Conservation (phyloP, 805 yeast genomes). For the Nakazawaea holstii region DNA sequence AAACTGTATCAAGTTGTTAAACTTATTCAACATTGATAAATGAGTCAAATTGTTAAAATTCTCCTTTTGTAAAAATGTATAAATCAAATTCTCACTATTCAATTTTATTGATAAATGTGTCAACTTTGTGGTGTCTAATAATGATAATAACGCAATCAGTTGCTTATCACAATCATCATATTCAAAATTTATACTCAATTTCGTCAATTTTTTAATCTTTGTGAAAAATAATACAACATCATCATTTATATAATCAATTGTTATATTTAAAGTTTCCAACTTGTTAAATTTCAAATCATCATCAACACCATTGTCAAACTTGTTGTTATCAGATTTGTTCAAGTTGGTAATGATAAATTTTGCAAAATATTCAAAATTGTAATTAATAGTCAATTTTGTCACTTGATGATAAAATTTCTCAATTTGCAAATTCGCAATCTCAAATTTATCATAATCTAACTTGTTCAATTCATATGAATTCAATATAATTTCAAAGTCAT, state of each 20-base stretch:
- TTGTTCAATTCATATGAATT: constrained; percentile 2
- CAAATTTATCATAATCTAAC: background rate
- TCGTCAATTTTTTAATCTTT: background rate
- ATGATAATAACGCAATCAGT: background rate
- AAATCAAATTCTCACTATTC: background rate
- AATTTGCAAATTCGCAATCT: background rate
- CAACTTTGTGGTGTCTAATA: background rate
- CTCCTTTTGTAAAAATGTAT: background rate
- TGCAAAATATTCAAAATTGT: constrained; percentile 3
- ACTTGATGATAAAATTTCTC: background rate
- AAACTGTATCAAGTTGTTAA: background rate
- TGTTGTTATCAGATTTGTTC: too few relatives aligned
- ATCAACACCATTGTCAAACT: too few relatives aligned
- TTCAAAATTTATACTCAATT: background rate
- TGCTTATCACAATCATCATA: background rate
- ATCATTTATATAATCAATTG: background rate
- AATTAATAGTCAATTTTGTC: background rate
- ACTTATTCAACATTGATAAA: background rate
- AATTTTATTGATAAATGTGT: background rate
- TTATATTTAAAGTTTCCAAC: background rate
- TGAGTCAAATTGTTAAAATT: background rate
- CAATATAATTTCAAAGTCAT: constrained; percentile 2
- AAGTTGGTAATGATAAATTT: background rate
- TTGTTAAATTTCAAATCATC: background rate
- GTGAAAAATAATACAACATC: background rate